Evolutionary conservation across 805 yeast species (phyloP), one percentile per base, ranked within the genome.

Genomic region (Sugiyamaella floridensis): DNA sequence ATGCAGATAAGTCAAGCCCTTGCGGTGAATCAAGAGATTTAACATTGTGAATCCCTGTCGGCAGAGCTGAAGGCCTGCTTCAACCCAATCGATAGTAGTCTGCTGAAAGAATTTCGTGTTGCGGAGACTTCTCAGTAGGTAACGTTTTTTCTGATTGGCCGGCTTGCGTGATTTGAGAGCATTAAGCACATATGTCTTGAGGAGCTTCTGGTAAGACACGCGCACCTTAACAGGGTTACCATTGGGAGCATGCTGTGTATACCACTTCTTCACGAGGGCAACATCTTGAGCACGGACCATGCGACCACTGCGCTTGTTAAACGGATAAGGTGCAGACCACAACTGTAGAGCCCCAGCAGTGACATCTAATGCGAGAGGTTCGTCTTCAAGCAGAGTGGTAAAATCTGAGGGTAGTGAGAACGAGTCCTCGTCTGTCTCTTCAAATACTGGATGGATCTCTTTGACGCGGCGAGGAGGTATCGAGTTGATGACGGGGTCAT

Each of bases 1-100:
- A 72, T 93, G 99, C 55, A 93, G 72, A 65, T 89, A 93, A 0
- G 97, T 89, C 40, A 93, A 71, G 0, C 98, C 98, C 60, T 86
- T 84, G 62, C 89, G 80, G 67, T 93, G 98, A 48, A 93, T 89
- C 58, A 93, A 73, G 37, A 93, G 71, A 67, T 89, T 90, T 46
- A 93, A 75, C 95, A 92, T 90, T 61, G 89, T 92, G 68, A 84
- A 87, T 2, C 99, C 99, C 68, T 93, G 99, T 40, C 81, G 79
- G 63, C 96, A 86, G 2, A 93, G 81, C 69, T 93, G 98, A 53
- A 93, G 72, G 28, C 97, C 99, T 1, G 98, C 99, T 67, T 93
- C 99, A 2, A 92, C 93, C 99, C 99, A 93, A 68, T 93, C 99
- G 48, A 93, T 83, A 0, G 90, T 77, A 0, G 99, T 92, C 61